phyloP scores from a whole-genome alignment of 495 filamentous ascomycete species.

The Daldinia loculata region DNA sequence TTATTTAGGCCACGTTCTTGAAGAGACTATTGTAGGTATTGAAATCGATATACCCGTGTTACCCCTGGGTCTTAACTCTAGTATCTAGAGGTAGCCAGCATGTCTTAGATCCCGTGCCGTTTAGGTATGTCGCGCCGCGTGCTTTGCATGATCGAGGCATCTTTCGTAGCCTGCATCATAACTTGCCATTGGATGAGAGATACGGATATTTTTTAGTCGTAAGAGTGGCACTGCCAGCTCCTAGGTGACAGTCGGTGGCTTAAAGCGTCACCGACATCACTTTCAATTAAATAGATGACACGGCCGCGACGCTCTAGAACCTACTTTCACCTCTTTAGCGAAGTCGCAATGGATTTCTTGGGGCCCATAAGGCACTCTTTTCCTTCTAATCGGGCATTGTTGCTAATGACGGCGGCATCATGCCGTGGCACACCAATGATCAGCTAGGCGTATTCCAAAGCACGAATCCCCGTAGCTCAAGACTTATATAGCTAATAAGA shows the following conservation, averaged over 20 bases:
- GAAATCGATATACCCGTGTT: conserved; percentile 19
- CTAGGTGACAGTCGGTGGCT: background rate
- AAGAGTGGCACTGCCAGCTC: background rate
- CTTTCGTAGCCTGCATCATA: background rate
- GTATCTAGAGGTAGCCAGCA: background rate
- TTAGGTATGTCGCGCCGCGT: background rate
- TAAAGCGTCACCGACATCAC: conserved; percentile 15
- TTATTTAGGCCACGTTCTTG: conserved; percentile 26
- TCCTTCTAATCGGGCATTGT: background rate
- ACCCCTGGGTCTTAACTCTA: conserved; percentile 4
- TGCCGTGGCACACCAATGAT: background rate
- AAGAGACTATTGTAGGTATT: conserved; percentile 11
- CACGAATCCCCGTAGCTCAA: background rate
- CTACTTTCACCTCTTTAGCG: background rate
- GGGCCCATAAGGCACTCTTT: conserved; percentile 9
- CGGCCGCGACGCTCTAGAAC: background rate
- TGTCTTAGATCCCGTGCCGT: conserved; percentile 8
- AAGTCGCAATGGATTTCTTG: conserved; percentile 13
- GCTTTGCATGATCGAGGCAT: background rate
- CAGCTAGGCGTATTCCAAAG: conserved; percentile 6
- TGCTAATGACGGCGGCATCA: background rate
- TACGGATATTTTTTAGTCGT: background rate
- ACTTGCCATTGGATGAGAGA: background rate
- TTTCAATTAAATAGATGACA: background rate
- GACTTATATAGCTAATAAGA: conserved; percentile 11